A percentile compares a stretch with the other conserved stretches of the same genome.
Conservation (phyloP, 495 filamentous ascomycete species). For the Penicillium lagena region DNA sequence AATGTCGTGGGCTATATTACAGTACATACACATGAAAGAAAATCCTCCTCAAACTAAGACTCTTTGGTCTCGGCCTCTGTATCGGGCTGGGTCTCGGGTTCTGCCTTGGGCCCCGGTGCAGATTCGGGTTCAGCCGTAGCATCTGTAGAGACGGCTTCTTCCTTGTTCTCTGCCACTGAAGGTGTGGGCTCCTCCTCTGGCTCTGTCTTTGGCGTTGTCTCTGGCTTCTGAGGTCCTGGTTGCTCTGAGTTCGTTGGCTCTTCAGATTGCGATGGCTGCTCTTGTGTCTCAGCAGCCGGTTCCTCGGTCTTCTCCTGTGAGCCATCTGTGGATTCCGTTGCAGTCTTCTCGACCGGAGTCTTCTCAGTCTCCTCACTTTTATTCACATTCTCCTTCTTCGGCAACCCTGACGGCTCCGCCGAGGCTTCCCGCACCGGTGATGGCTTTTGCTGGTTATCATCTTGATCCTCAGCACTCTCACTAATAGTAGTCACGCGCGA, state of each 20-base stretch:
- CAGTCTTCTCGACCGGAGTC: neutral
- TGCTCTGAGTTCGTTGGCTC: neutral
- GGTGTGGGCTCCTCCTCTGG: neutral
- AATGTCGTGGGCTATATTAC: constrained; percentile 30
- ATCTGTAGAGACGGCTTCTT: no score
- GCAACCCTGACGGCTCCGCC: constrained; percentile 10
- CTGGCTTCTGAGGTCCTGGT: neutral
- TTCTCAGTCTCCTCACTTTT: constrained; percentile 1
- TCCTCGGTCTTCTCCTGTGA: neutral
- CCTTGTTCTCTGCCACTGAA: no score
- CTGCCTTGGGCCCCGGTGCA: constrained; percentile 1
- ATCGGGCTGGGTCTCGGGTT: constrained; percentile 5
- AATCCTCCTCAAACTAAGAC: constrained; percentile 6
- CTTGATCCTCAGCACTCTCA: constrained; percentile 64
- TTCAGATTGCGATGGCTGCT: neutral
- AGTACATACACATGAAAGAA: constrained; percentile 5
- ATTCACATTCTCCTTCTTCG: constrained; percentile 2
- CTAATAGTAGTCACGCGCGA: constrained; percentile 64
- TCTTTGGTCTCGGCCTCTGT: constrained; percentile 9
- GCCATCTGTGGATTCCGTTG: constrained; percentile 1
- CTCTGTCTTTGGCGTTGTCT: neutral
- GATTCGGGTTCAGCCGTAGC: neutral
- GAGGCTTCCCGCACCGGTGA: constrained; percentile 9
- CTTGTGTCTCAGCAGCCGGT: neutral
- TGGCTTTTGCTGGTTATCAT: constrained; percentile 11